phyloP scores from a whole-genome alignment of 1,139 yeast genomes.

The Debaryomyces psychrophilus region DNA sequence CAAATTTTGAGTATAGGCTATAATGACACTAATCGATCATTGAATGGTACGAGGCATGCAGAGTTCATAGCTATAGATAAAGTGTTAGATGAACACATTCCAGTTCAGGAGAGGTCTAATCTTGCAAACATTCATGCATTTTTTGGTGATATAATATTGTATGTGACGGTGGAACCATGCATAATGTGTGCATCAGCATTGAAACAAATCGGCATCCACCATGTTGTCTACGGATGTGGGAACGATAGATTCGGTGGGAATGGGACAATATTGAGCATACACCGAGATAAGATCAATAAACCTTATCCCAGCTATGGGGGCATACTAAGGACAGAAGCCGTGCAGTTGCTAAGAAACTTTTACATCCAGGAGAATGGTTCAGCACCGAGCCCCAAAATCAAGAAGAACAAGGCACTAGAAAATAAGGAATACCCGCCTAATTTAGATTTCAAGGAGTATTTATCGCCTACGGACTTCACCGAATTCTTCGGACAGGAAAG shows the following conservation, averaged over 20 bases:
- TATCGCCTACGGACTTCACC: constrained; percentile 28
- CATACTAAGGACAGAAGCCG: constrained; percentile 76
- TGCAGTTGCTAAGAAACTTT: constrained; percentile 76
- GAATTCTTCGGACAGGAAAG: constrained; percentile 34
- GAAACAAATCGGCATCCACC: constrained; percentile 72
- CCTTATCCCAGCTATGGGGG: constrained; percentile 74
- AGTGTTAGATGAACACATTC: constrained; percentile 34
- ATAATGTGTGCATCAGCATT: constrained; percentile 97
- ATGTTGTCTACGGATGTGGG: constrained; percentile 87
- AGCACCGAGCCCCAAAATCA: constrained; percentile 81
- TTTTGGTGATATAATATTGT: constrained; percentile 60
- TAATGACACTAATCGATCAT: constrained; percentile 85
- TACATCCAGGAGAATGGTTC: constrained; percentile 81
- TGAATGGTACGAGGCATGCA: constrained; percentile 88
- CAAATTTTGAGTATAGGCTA: constrained; percentile 74
- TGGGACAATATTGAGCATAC: constrained; percentile 76
- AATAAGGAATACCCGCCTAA: constrained; percentile 61
- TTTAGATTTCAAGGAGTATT: constrained; percentile 23
- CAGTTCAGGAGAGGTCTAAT: constrained; percentile 18
- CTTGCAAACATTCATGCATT: constrained; percentile 26
- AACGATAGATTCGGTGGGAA: constrained; percentile 97
- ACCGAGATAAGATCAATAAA: constrained; percentile 47
- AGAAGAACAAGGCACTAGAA: constrained; percentile 76
- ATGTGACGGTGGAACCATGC: constrained; percentile 97
- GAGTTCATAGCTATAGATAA: constrained; percentile 80